A percentile compares a stretch with the other conserved stretches of the same genome.
Evolutionary conservation across 768 basidiomycete species (phyloP).

Genomic region (Sarcodon sp.): DNA sequence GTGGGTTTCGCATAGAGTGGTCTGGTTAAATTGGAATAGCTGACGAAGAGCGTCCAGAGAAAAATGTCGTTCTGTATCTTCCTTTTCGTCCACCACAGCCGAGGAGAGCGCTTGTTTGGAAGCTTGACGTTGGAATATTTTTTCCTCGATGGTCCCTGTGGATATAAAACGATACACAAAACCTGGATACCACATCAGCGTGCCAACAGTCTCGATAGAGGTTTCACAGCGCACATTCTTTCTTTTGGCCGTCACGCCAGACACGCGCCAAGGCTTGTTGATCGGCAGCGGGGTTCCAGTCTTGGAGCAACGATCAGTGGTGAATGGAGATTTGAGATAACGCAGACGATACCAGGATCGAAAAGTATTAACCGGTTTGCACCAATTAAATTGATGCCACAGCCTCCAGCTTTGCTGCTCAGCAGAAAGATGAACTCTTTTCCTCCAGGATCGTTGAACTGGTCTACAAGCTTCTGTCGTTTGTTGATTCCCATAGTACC

Average conservation of each 20-base stretch:
- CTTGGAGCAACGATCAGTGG: constrained; percentile 23
- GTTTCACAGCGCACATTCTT: constrained; percentile 64
- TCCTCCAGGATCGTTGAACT: constrained; percentile 87
- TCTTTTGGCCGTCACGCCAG: constrained; percentile 99
- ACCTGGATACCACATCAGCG: constrained; percentile 28
- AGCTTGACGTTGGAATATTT: constrained; percentile 96
- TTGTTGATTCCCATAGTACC: constrained; percentile 89
- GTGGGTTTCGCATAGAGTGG: constrained; percentile 86
- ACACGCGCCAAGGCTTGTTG: constrained; percentile 97
- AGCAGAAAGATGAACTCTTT: constrained; percentile 92
- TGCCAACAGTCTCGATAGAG: neutral
- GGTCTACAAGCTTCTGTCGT: constrained; percentile 90
- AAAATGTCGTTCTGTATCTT: constrained; percentile 93
- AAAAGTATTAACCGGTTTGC: constrained; percentile 93
- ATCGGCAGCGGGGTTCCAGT: constrained; percentile 98
- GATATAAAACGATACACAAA: constrained; percentile 98
- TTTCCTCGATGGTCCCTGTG: constrained; percentile 96
- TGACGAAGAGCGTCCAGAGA: constrained; percentile 80
- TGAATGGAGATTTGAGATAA: neutral
- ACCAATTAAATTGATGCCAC: constrained; percentile 94
- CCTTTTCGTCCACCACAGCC: constrained; percentile 96
- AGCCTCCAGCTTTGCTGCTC: constrained; percentile 92
- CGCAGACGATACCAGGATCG: constrained; percentile 57
- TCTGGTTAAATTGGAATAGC: constrained; percentile 83
- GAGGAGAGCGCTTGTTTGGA: constrained; percentile 94